These are phyloP conservation scores for Seiridium cupressi DNA, from an alignment of 2,329 filamentous ascomycete genomes.

Conservation along the genomic window DNA sequence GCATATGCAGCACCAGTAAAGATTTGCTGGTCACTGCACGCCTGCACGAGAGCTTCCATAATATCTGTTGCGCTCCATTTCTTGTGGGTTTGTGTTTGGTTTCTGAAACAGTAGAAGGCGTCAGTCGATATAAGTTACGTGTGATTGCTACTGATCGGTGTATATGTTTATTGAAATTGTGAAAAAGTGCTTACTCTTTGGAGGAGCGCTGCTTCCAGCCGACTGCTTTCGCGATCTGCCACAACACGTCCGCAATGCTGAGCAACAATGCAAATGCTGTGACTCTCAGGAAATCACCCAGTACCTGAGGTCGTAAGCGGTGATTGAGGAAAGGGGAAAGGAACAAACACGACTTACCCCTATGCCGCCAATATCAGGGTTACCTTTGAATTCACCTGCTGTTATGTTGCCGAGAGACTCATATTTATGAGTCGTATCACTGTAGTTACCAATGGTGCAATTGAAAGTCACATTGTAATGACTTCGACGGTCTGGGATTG, in stretches of 20 bases:
- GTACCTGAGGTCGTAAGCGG: conserved; percentile 14
- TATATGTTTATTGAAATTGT: too few species aligned
- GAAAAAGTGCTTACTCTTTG: neutral
- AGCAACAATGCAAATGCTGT: conserved; percentile 18
- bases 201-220: conserved; percentile 6
- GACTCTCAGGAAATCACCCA: conserved; percentile 21
- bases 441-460: neutral
- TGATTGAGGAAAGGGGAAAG: neutral
- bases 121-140: too few species aligned
- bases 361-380: conserved; percentile 23
- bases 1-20: conserved; percentile 36
- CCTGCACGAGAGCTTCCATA: conserved; percentile 27
- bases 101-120: neutral
- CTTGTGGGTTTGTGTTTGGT: neutral
- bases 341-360: conserved; percentile 13
- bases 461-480: neutral
- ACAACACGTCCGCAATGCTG: conserved; percentile 13
- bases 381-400: conserved; percentile 12
- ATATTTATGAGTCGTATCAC: neutral
- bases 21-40: conserved; percentile 34
- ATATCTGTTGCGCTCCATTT: conserved; percentile 23
- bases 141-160: too few species aligned
- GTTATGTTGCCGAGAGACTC: neutral
- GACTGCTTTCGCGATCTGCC: conserved; percentile 12
- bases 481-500: neutral